These are phyloP conservation scores for Selaginella moellendorffii DNA, from an alignment of 75 land plant species.

Conservation along the genomic window DNA sequence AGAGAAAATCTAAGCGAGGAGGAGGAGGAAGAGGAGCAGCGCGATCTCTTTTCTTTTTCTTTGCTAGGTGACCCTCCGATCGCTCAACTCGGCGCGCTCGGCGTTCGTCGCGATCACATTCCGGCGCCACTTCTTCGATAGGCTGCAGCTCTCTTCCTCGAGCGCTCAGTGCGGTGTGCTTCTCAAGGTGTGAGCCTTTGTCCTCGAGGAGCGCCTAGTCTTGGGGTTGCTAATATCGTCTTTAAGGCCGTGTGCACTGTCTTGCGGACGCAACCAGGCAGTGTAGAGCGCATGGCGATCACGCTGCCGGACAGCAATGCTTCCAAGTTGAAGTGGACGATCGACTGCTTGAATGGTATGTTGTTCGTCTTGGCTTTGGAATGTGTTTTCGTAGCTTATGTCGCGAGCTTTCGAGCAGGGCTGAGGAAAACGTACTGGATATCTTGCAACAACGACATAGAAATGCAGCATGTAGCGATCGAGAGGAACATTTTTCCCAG, in stretches of 20 bases:
- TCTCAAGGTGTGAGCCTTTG: slow-evolving; percentile 44
- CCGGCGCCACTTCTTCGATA: slow-evolving; percentile 61
- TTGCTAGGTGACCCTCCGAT: slow-evolving; percentile 63
- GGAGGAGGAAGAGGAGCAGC: neutral
- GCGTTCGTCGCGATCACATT: slow-evolving; percentile 59
- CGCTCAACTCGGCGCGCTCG: slow-evolving; percentile 86
- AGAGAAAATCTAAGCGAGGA: neutral
- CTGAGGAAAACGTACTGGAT: slow-evolving; percentile 79
- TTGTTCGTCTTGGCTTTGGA: neutral
- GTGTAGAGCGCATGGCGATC: slow-evolving; percentile 47
- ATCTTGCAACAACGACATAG: slow-evolving; percentile 75
- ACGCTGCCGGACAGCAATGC: slow-evolving; percentile 52
- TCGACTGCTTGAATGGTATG: slow-evolving; percentile 63
- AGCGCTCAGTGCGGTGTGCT: slow-evolving; percentile 66
- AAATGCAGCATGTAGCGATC: slow-evolving; percentile 69
- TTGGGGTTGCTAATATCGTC: no score
- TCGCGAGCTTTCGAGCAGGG: slow-evolving; percentile 31
- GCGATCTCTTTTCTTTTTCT: neutral
- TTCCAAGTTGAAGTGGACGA: slow-evolving; percentile 52
- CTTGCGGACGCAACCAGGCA: slow-evolving; percentile 61
- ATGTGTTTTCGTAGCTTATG: neutral
- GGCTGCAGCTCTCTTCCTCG: slow-evolving; percentile 28
- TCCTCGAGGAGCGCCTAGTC: no score
- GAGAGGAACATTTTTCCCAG: slow-evolving; percentile 61
- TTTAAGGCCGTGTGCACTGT: slow-evolving; percentile 67